Percentiles rank a stretch among this genome's conserved stretches.
Conservation (phyloP, 2,329 filamentous ascomycete genomes). For the Alternaria incomplexa region DNA sequence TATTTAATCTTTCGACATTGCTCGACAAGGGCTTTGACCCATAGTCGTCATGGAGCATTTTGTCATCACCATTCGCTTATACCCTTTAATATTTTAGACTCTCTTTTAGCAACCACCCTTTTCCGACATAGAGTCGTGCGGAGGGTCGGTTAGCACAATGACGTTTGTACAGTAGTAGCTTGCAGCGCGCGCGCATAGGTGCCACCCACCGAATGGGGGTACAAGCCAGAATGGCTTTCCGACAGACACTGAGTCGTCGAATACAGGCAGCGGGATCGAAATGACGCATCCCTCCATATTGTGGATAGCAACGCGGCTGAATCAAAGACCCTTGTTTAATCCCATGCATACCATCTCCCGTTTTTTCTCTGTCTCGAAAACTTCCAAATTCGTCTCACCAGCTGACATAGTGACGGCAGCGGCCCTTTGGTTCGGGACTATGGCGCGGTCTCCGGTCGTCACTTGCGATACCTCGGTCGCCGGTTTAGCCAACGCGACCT, state of each 20-base stretch:
- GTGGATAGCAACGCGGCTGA: conserved; percentile 24
- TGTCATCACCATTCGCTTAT: conserved; percentile 45
- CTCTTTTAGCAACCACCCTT: conserved; percentile 36
- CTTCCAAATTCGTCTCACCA: neutral
- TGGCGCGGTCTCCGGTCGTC: conserved; percentile 8
- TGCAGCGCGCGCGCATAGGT: conserved; percentile 15
- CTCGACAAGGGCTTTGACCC: conserved; percentile 22
- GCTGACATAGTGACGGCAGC: conserved; percentile 18
- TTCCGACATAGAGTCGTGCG: conserved; percentile 10
- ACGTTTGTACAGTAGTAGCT: conserved; percentile 45
- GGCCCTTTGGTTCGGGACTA: conserved; percentile 4
- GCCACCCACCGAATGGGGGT: neutral
- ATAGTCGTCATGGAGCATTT: conserved; percentile 29
- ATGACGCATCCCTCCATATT: conserved; percentile 33
- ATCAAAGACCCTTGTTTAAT: conserved; percentile 30
- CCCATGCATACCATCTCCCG: neutral
- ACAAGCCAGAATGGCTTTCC: conserved; percentile 11
- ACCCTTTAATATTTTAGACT: conserved; percentile 48
- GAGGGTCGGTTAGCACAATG: conserved; percentile 29
- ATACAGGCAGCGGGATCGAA: conserved; percentile 24
- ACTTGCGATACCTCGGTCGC: conserved; percentile 6
- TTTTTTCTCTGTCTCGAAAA: neutral
- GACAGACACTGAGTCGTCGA: conserved; percentile 19
- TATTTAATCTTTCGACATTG: conserved; percentile 20
- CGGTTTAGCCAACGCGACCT: conserved; percentile 4